phyloP scores from a whole-genome alignment of 1,284 basidiomycete genomes.

The Sporisorium graminicola region DNA sequence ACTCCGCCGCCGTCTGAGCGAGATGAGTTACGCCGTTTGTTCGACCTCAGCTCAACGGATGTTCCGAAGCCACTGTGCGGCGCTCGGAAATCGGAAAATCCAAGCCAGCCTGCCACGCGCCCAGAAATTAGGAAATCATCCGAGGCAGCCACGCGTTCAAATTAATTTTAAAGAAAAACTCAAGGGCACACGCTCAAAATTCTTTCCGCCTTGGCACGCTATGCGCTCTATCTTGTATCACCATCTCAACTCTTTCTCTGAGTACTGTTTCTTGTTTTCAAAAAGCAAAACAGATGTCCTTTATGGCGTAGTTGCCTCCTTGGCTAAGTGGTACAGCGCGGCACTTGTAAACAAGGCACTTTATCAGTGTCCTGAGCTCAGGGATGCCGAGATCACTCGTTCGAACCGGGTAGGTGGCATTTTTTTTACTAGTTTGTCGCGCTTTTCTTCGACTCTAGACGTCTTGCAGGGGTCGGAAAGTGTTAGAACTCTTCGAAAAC shows the following conservation, averaged over 20 bases:
- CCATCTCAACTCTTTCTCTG: not conserved
- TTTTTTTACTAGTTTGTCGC: not conserved
- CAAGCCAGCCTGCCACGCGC: not conserved
- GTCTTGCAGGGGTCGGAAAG: not conserved
- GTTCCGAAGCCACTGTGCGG: not conserved
- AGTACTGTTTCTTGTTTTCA: too few relatives aligned
- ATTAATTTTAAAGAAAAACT: too few relatives aligned
- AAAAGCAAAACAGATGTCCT: too few relatives aligned
- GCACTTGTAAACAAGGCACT: conserved; percentile 20
- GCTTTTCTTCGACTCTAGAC: not conserved
- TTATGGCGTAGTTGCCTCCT: not conserved
- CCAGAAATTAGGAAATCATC: not conserved
- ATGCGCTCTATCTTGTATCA: too few relatives aligned
- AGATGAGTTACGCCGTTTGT: not conserved
- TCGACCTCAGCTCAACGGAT: too few relatives aligned
- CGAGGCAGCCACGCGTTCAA: too few relatives aligned
- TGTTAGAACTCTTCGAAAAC: not conserved
- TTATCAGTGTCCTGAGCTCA: not conserved
- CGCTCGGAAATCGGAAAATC: not conserved
- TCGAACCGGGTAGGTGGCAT: conserved; percentile 23
- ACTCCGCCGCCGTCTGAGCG: not conserved
- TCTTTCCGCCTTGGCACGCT: too few relatives aligned
- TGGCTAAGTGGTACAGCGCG: conserved; percentile 19
- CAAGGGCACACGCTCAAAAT: too few relatives aligned
- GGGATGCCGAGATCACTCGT: conserved; percentile 20